Evolutionary conservation across 2,329 filamentous ascomycete species (phyloP).

Genomic region (Aspergillus floridensis): DNA sequence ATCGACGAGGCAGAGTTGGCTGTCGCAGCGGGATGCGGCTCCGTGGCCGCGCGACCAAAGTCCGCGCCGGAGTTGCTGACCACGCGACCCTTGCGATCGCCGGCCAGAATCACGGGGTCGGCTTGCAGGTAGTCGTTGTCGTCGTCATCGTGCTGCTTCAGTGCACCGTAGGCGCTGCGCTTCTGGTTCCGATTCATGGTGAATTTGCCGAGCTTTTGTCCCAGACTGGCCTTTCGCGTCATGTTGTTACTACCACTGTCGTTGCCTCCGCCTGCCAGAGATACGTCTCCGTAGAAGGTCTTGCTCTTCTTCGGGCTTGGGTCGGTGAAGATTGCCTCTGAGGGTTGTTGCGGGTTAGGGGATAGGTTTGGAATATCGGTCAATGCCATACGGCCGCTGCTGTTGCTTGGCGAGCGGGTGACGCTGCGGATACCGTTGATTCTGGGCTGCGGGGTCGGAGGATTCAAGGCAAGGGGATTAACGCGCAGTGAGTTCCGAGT

Average conservation of each 20-base stretch:
- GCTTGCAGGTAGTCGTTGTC: conserved; percentile 19
- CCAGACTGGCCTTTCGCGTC: conserved; percentile 23
- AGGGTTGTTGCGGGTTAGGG: conserved; percentile 21
- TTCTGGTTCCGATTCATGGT: conserved; percentile 36
- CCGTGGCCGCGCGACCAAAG: conserved; percentile 20
- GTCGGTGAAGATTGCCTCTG: conserved; percentile 22
- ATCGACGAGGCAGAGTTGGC: conserved; percentile 26
- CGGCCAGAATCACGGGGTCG: conserved; percentile 21
- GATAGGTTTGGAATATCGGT: conserved; percentile 37
- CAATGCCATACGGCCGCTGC: conserved; percentile 30
- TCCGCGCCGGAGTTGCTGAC: conserved; percentile 45
- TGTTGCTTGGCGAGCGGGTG: conserved; percentile 18
- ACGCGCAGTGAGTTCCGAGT: conserved; percentile 23
- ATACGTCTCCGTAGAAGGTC: conserved; percentile 40
- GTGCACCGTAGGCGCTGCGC: conserved; percentile 32
- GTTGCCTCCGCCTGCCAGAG: conserved; percentile 26
- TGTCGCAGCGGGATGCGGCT: conserved; percentile 15
- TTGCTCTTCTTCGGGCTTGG: conserved; percentile 33
- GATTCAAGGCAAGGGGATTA: conserved; percentile 49
- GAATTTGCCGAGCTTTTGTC: conserved; percentile 30
- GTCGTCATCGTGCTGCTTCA: conserved; percentile 33
- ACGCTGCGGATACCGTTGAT: conserved; percentile 18
- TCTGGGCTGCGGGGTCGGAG: conserved; percentile 42
- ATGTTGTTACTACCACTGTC: conserved; percentile 17
- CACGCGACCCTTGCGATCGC: conserved; percentile 44